Evolutionary conservation across 352 stramenopile species (phyloP).

Genomic region (Phytopythium cucurbitacearum): DNA sequence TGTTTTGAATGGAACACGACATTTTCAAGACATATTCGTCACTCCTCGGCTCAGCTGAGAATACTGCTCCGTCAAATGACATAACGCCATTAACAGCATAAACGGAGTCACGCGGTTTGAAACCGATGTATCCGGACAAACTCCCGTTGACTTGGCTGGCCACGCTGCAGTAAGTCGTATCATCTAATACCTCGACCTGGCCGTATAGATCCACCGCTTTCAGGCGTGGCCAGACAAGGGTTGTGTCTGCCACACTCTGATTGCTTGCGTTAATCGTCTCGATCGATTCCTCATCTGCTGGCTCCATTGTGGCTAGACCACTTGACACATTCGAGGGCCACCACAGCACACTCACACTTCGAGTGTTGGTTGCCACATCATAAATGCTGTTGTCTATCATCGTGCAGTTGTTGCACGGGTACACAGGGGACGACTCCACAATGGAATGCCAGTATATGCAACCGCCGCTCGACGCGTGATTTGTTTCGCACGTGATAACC

Average conservation of each 20-base stretch:
- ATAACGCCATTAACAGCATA: constrained; percentile 30
- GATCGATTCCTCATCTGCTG: constrained; percentile 47
- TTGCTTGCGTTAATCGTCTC: constrained; percentile 17
- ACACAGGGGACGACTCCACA: constrained; percentile 9
- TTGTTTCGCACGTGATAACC: constrained; percentile 24
- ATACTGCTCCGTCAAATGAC: constrained; percentile 30
- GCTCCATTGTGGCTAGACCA: constrained; percentile 32
- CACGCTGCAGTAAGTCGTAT: constrained; percentile 33
- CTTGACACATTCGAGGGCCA: constrained; percentile 47
- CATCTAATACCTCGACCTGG: constrained; percentile 60
- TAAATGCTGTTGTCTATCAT: constrained; percentile 50
- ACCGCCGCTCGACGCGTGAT: constrained; percentile 44
- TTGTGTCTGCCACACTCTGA: constrained; percentile 18
- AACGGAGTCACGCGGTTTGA: constrained; percentile 25
- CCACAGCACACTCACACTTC: constrained; percentile 47
- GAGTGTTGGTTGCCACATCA: constrained; percentile 55
- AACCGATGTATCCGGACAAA: constrained; percentile 13
- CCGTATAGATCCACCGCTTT: constrained; percentile 55
- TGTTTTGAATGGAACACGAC: constrained; percentile 31
- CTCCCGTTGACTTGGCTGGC: constrained; percentile 11
- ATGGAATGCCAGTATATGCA: constrained; percentile 65
- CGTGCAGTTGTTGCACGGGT: constrained; percentile 30
- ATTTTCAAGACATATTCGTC: constrained; percentile 35
- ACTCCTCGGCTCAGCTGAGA: constrained; percentile 18
- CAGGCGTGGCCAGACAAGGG: constrained; percentile 46